Percentiles rank a stretch among this genome's conserved stretches.
phyloP scores from a whole-genome alignment of 768 basidiomycete species.

The Suillus weaverae region DNA sequence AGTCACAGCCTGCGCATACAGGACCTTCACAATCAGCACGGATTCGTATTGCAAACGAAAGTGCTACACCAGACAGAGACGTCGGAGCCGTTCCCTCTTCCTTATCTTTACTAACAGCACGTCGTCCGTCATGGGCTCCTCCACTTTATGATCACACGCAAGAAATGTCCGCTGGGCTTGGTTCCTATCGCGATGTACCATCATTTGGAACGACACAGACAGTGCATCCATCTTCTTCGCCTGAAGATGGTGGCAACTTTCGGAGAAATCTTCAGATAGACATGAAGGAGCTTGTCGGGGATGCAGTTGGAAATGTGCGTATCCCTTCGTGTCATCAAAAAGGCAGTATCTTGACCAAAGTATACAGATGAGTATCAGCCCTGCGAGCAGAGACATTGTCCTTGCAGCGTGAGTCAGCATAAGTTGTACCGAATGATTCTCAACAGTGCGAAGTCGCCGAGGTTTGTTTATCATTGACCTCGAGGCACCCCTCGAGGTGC shows the following conservation, averaged over 20 bases:
- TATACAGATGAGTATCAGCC: conserved; percentile 88
- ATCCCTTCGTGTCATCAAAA: background rate
- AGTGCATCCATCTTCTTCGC: conserved; percentile 26
- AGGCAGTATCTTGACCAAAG: conserved; percentile 9
- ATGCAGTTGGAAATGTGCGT: conserved; percentile 82
- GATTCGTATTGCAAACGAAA: conserved; percentile 22
- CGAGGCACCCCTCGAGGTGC: conserved; percentile 80
- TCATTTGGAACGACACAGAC: conserved; percentile 19
- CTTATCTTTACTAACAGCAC: conserved; percentile 33
- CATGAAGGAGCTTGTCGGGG: conserved; percentile 77
- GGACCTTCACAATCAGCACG: conserved; percentile 18
- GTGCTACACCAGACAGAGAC: conserved; percentile 20
- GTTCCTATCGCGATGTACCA: conserved; percentile 33
- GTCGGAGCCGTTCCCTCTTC: conserved; percentile 25
- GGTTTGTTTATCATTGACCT: conserved; percentile 96
- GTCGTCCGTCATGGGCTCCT: conserved; percentile 34
- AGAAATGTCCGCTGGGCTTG: conserved; percentile 22
- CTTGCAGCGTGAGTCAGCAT: conserved; percentile 73
- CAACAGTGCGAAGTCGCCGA: conserved; percentile 52
- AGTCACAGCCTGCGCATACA: conserved; percentile 16
- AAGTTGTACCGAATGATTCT: background rate
- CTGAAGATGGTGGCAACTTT: conserved; percentile 62
- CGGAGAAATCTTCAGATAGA: conserved; percentile 66
- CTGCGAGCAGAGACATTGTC: conserved; percentile 83
- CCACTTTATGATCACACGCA: conserved; percentile 28